Evolutionary conservation across 2,329 filamentous ascomycete species (phyloP).

Genomic region (Cercospora sesami): DNA sequence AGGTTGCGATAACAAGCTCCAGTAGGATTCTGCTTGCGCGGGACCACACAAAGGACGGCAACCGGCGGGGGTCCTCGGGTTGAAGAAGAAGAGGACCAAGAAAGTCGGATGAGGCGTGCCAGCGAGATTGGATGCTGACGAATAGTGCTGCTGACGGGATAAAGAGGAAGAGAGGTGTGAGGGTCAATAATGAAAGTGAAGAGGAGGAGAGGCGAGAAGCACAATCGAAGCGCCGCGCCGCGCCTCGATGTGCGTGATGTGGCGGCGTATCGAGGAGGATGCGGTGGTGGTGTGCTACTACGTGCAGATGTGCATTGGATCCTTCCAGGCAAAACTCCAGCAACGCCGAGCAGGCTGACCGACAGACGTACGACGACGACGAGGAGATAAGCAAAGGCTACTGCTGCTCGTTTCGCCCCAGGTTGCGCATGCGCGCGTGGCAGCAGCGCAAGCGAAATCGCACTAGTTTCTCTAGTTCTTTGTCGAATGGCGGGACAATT

Average conservation of each 20-base stretch:
- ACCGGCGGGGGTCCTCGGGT: not conserved
- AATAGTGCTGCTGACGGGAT: not conserved
- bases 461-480: not conserved
- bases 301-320: not conserved
- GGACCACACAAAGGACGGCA: not conserved
- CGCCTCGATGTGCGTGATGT: not conserved
- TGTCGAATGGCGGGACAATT: not conserved
- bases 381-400: not conserved
- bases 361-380: not conserved
- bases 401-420: not conserved
- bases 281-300: not conserved
- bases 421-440: constrained; percentile 1
- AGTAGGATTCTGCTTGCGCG: not conserved
- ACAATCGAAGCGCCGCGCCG: not conserved
- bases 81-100: not conserved
- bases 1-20: not conserved
- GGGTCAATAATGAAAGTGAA: not conserved
- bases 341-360: not conserved
- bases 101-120: not conserved
- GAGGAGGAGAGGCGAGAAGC: not conserved
- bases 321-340: not conserved
- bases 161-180: not conserved
- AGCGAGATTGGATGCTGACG: not conserved
- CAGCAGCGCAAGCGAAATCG: not conserved
- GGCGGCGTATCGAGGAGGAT: constrained; percentile 9